These are phyloP conservation scores for Ceratocystis destructans DNA, from an alignment of 2,329 filamentous ascomycete species.

Conservation along the genomic window DNA sequence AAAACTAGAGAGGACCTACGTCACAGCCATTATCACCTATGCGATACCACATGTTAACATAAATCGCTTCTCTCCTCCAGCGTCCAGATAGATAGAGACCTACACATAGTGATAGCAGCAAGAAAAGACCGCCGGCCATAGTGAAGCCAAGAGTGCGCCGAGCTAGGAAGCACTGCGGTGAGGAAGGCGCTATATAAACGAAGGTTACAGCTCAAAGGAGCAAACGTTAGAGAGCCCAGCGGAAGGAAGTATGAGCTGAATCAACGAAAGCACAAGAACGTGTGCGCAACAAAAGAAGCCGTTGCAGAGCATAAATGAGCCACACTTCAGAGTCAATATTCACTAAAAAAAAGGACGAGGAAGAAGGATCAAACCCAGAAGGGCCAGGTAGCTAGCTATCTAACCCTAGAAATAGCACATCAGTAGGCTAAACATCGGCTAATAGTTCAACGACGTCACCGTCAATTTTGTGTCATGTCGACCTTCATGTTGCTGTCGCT, in stretches of 20 bases:
- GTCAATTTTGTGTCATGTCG: not conserved
- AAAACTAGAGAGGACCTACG: conserved; percentile 31
- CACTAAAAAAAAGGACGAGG: not conserved
- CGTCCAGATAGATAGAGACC: conserved; percentile 21
- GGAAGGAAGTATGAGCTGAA: not conserved
- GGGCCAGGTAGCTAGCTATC: not conserved
- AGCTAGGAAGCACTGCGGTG: not conserved
- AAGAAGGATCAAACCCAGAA: not conserved
- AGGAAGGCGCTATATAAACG: not conserved
- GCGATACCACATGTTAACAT: conserved; percentile 6
- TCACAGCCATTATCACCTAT: conserved; percentile 44
- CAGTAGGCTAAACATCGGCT: not conserved
- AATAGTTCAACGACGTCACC: conserved; percentile 4
- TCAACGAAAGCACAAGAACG: not conserved
- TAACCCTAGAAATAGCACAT: not conserved
- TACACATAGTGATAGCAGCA: conserved; percentile 32
- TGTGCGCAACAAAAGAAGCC: not conserved
- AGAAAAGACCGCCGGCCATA: conserved; percentile 29
- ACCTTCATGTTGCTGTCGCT: not conserved
- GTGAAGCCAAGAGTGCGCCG: conserved; percentile 15
- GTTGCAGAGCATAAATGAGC: not conserved
- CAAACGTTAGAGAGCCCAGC: not conserved
- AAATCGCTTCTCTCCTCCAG: not conserved
- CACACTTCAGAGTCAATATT: not conserved
- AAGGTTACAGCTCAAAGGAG: not conserved